Conservation (phyloP, 441 rosid genomes). For the Lepidium campestre region DNA sequence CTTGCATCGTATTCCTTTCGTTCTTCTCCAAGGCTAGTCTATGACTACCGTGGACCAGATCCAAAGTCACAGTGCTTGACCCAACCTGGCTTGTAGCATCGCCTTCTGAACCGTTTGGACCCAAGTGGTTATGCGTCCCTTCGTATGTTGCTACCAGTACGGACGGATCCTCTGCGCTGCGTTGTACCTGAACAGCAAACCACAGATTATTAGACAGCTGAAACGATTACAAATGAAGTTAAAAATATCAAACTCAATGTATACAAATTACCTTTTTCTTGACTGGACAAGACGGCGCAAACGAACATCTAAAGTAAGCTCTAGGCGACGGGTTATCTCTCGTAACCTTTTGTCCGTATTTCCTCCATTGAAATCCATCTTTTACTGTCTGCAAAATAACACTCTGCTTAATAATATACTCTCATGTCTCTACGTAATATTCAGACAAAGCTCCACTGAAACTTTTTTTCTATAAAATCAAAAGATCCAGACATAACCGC, state of each 20-base stretch:
- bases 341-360: conserved; percentile 96
- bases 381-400: conserved; percentile 50
- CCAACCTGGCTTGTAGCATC: conserved; percentile 24
- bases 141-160: conserved; percentile 78
- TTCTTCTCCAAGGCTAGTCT: conserved; percentile 17
- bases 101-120: conserved; percentile 25
- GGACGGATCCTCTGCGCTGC: conserved; percentile 71
- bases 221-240: not conserved
- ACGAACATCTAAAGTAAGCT: conserved; percentile 92
- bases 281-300: conserved; percentile 88
- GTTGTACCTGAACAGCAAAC: conserved; percentile 60
- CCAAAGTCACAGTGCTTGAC: conserved; percentile 36
- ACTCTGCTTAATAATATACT: not conserved
- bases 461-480: not conserved
- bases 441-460: not conserved
- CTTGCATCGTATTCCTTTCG: conserved; percentile 35
- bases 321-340: conserved; percentile 95
- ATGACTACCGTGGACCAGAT: conserved; percentile 34
- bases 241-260: not conserved
- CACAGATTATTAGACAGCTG: conserved; percentile 3
- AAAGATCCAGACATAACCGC: conserved; percentile 1
- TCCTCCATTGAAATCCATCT: conserved; percentile 98
- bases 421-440: not conserved
- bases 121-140: conserved; percentile 81
- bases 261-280: conserved; percentile 76